Percentiles rank a stretch among this genome's conserved stretches.
phyloP scores from a whole-genome alignment of 805 yeast species.

The Nematodospora valgi region DNA sequence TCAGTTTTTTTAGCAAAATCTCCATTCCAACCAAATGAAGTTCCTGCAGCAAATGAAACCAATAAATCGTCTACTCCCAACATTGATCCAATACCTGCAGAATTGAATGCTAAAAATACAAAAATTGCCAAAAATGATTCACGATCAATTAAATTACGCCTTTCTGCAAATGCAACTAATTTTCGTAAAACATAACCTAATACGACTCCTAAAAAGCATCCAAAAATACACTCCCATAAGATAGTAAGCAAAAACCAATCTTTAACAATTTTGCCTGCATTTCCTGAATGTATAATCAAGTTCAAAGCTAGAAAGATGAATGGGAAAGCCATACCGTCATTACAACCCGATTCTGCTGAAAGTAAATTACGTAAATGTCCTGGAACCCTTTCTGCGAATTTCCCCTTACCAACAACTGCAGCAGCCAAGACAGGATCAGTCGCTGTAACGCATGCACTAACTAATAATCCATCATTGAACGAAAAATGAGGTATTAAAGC shows the following conservation, averaged over 20 bases:
- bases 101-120: conserved; percentile 73
- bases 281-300: conserved; percentile 61
- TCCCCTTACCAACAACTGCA: conserved; percentile 92
- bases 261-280: conserved; percentile 65
- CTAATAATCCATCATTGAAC: conserved; percentile 67
- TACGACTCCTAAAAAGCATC: conserved; percentile 66
- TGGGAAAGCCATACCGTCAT: conserved; percentile 96
- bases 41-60: conserved; percentile 89
- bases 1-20: conserved; percentile 80
- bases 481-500: conserved; percentile 66
- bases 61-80: conserved; percentile 86
- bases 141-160: conserved; percentile 67
- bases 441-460: conserved; percentile 89
- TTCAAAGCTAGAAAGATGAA: conserved; percentile 71
- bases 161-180: conserved; percentile 71
- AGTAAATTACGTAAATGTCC: conserved; percentile 85
- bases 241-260: conserved; percentile 79
- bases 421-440: conserved; percentile 95
- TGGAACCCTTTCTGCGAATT: conserved; percentile 85
- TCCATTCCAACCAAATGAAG: conserved; percentile 93
- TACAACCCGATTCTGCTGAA: conserved; percentile 86
- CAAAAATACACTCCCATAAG: conserved; percentile 78
- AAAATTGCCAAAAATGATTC: conserved; percentile 87
- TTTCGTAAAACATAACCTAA: conserved; percentile 73
- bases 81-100: conserved; percentile 87